Base-by-base conservation (phyloP, 192 early-diverging fungal genomes). In the Rhizophlyctis rosea region DNA sequence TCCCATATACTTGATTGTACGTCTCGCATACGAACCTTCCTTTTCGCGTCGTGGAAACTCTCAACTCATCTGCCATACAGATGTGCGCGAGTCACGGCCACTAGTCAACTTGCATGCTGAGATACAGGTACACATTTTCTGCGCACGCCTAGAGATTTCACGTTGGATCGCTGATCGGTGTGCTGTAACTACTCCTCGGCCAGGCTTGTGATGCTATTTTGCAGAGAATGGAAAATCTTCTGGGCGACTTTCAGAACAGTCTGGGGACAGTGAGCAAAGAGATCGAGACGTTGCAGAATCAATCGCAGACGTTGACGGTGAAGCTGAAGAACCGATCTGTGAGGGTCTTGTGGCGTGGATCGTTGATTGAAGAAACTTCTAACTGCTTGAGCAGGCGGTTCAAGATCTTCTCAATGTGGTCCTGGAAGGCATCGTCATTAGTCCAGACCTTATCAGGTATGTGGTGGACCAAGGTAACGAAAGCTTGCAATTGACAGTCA, bases 241-340 rank as follows among this genome's bases (percentile, higher is more conserved):
- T 98, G 39, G 84, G 75, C 35, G 89, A 86, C 33, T 97, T 95
- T 66, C 91, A 97, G 57, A 81, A 79, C 39, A 90, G 92, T 67
- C 79, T 98, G 21, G 92, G 92, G 25, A 86, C 85, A 34, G 92
- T 98, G 33, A 91, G 87, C 61, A 78, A 78, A 34, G 94, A 96
- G 59, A 98, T 98, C 53, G 82, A 87, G 63, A 87, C 77, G 11
- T 70, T 98, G 48, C 94, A 98, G 68, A 85, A 87, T 51, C 81
- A 91, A 55, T 92, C 90, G 0, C 74, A 86, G 23, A 71, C 79
- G 3, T 91, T 96, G 88, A 91, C 81, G 65, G 76, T 91, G 30
- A 81, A 81, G 59, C 76, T 94, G 57, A 88, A 88, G 57, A 98
- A 98, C 73, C 76, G 94, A 50, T 88, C 83, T 53, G 72, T 72